Evolutionary conservation across 2,329 filamentous ascomycete species (phyloP), one percentile per base, ranked within the genome.

Genomic region (Nothophoma quercina): DNA sequence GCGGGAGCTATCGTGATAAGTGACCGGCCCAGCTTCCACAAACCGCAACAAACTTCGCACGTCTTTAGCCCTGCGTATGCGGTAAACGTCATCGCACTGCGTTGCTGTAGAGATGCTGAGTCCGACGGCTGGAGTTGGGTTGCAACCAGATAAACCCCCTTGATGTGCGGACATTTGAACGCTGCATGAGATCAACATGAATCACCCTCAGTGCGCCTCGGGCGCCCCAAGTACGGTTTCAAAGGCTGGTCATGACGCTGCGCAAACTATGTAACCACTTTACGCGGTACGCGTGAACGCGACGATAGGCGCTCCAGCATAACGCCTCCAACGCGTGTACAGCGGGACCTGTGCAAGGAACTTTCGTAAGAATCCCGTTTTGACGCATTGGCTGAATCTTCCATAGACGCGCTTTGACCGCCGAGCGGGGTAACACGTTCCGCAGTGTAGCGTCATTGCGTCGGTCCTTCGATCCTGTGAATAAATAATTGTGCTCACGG

Each of bases 371-470:
- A 52, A 54, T 62, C 38, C 52, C 45, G 56, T 47, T 40, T 49
- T 60, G 57, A 58, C 62, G 62, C 59, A 59, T 39, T 60, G 56
- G 50, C 45, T 34, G 55, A 64, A 60, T 48, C 40, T 58, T 60
- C 54, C 51, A 46, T 44, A 40, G 28, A 25, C 26, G 50, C 50
- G 63, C 62, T 60, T 56, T 49, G 62, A 45, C 62, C 58, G 54
- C 42, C 44, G 55, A 48, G 62, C 60, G 59, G 60, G 63, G 62
- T 65, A 46, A 51, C 53, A 49, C 29, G 36, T 55, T 57, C 53
- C 47, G 57, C 40, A 33, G 35, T 23, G 43, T 38, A 59, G 62
- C 56, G 56, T 56, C 52, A 60, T 60, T 62, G 58, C 61, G 49
- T 56, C 54, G 40, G 60, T 46, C 44, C 55, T 56, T 58, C 56